These are phyloP conservation scores for Scutellaria barbata DNA, from an alignment of 257 asterid species.

Conservation along the genomic window DNA sequence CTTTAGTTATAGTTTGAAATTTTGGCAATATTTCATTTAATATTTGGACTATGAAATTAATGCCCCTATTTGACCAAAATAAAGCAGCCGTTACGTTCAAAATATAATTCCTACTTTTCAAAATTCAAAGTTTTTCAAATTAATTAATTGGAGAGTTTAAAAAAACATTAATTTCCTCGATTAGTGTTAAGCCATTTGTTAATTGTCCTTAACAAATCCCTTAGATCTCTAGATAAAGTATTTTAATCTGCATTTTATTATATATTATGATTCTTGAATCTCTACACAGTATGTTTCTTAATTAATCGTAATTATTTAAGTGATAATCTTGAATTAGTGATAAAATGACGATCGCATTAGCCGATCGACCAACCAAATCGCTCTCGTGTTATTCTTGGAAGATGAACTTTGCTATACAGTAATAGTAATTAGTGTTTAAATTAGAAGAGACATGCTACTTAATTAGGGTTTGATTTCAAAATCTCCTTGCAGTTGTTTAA, in stretches of 20 bases:
- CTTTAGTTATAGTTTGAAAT: not conserved
- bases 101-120: constrained; percentile 38
- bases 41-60: constrained; percentile 28
- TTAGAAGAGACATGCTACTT: constrained; percentile 54
- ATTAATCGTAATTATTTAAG: constrained; percentile 23
- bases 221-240: constrained; percentile 47
- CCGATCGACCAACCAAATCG: constrained; percentile 35
- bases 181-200: constrained; percentile 42
- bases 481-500: not conserved
- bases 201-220: constrained; percentile 33
- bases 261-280: constrained; percentile 20
- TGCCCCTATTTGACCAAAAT: constrained; percentile 30
- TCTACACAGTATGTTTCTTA: constrained; percentile 16
- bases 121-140: constrained; percentile 58
- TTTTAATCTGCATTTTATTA: constrained; percentile 24
- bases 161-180: constrained; percentile 46
- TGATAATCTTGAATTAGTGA: constrained; percentile 29
- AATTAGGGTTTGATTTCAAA: constrained; percentile 36
- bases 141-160: constrained; percentile 35
- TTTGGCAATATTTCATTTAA: constrained; percentile 18
- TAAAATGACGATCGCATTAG: constrained; percentile 52
- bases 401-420: constrained; percentile 9
- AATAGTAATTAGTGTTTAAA: constrained; percentile 35
- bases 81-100: constrained; percentile 50
- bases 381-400: constrained; percentile 45